Conservation (phyloP, 192 early-diverging fungal genomes). For the Coemansia sp. region DNA sequence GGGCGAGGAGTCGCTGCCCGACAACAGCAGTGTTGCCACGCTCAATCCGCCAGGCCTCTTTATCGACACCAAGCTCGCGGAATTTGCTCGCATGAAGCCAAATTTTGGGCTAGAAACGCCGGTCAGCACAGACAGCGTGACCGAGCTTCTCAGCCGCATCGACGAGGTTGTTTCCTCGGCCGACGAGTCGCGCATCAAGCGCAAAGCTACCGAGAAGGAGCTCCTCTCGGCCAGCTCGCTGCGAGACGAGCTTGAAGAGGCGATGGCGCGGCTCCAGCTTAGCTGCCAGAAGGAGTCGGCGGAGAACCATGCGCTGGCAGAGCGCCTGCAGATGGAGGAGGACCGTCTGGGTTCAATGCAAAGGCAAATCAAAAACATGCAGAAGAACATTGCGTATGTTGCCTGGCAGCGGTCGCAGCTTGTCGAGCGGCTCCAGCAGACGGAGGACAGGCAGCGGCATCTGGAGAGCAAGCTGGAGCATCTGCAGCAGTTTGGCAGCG, state of each 20-base stretch:
- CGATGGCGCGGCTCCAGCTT: constrained; percentile 20
- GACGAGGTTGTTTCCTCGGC: constrained; percentile 16
- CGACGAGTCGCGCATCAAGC: constrained; percentile 4
- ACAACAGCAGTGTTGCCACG: background rate
- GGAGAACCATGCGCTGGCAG: constrained; percentile 18
- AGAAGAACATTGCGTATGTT: constrained; percentile 32
- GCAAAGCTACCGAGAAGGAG: constrained; percentile 5
- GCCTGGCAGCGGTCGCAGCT: constrained; percentile 35
- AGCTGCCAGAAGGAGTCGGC: constrained; percentile 18
- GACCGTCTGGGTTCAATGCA: constrained; percentile 18
- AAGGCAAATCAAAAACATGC: constrained; percentile 19
- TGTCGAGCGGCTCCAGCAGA: constrained; percentile 22
- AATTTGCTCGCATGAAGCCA: background rate
- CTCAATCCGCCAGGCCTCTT: background rate
- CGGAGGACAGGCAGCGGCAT: constrained; percentile 17
- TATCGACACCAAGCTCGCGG: constrained; percentile 21
- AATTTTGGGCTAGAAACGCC: constrained; percentile 6
- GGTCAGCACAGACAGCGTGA: constrained; percentile 32
- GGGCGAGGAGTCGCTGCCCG: background rate
- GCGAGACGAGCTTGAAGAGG: constrained; percentile 21
- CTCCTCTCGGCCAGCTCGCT: constrained; percentile 6
- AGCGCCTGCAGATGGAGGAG: constrained; percentile 19
- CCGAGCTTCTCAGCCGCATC: constrained; percentile 37
- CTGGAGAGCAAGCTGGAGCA: constrained; percentile 8
- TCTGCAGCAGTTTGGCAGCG: constrained; percentile 5